Evolutionary conservation across 2,329 filamentous ascomycete species (phyloP).

Genomic region (Fusarium lateritium): DNA sequence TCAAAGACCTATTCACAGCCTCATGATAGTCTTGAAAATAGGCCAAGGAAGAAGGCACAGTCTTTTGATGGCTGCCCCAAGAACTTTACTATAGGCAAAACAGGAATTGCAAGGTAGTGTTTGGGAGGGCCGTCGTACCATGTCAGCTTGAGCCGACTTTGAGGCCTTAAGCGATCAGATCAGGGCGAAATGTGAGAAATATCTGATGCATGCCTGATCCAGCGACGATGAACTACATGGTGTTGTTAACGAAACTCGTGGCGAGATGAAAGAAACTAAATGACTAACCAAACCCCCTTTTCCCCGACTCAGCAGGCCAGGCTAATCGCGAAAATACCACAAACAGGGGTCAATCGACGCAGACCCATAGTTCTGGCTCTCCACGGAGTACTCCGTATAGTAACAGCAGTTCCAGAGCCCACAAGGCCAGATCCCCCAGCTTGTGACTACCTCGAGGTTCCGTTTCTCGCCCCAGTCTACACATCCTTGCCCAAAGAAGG

Average conservation of each 20-base stretch:
- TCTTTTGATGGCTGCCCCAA: background rate
- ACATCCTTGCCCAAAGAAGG: slow-evolving; percentile 13
- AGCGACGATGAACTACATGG: slow-evolving; percentile 12
- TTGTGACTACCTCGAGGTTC: slow-evolving; percentile 14
- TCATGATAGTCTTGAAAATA: background rate
- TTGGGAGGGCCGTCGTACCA: background rate
- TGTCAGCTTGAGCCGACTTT: no score
- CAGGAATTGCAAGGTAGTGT: background rate
- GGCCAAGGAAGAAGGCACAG: background rate
- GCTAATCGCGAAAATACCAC: slow-evolving; percentile 24
- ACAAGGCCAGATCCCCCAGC: slow-evolving; percentile 20
- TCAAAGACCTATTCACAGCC: background rate
- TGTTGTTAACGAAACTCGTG: slow-evolving; percentile 16
- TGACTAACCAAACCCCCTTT: slow-evolving; percentile 24
- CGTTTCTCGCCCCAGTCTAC: background rate
- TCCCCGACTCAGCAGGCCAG: slow-evolving; percentile 4
- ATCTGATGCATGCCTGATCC: background rate
- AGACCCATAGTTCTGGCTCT: slow-evolving; percentile 22
- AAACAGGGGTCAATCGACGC: slow-evolving; percentile 7
- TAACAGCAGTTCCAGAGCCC: slow-evolving; percentile 14
- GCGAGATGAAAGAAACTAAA: slow-evolving; percentile 17
- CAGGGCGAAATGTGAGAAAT: background rate
- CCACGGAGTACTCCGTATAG: slow-evolving; percentile 19
- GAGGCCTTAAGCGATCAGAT: slow-evolving; percentile 15
- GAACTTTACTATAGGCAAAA: background rate